These are phyloP conservation scores for Fusarium secorum DNA, from an alignment of 2,329 filamentous ascomycete species.

Conservation along the genomic window DNA sequence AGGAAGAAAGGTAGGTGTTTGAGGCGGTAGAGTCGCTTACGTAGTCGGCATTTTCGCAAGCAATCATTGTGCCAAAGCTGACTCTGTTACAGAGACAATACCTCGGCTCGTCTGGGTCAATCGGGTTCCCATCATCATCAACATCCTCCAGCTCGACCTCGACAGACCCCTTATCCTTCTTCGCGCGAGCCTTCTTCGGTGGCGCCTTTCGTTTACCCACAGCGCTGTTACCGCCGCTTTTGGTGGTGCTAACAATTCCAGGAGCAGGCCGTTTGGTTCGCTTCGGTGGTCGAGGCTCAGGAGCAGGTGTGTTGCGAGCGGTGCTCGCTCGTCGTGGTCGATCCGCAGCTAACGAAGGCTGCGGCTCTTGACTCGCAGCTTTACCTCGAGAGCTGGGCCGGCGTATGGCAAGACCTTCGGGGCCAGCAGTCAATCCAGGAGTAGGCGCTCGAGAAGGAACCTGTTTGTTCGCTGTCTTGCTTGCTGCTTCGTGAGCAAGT, in stretches of 20 bases:
- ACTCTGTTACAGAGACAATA: conserved; percentile 84
- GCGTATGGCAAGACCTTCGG: conserved; percentile 49
- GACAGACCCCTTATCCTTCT: conserved; percentile 56
- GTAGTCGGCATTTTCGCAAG: conserved; percentile 76
- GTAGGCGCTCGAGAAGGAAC: conserved; percentile 48
- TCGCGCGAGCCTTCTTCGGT: conserved; percentile 65
- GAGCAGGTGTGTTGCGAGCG: conserved; percentile 64
- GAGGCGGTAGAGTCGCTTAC: conserved; percentile 57
- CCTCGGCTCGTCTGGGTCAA: conserved; percentile 77
- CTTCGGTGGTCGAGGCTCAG: conserved; percentile 59
- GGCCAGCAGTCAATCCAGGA: conserved; percentile 45
- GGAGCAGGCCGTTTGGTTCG: conserved; percentile 75
- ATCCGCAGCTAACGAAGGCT: conserved; percentile 58
- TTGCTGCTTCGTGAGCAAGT: conserved; percentile 32
- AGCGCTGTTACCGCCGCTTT: conserved; percentile 68
- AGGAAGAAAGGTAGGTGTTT: too few species aligned
- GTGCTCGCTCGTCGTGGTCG: conserved; percentile 65
- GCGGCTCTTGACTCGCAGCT: conserved; percentile 60
- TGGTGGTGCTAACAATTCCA: conserved; percentile 71
- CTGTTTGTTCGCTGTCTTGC: conserved; percentile 32
- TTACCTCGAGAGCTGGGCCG: conserved; percentile 63
- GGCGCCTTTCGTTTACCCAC: conserved; percentile 76
- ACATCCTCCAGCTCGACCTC: conserved; percentile 64
- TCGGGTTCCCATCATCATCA: conserved; percentile 72
- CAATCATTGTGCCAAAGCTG: conserved; percentile 84